These are phyloP conservation scores for Haplosporangium gracile DNA, from an alignment of 192 early-diverging fungal genomes.

Conservation along the genomic window DNA sequence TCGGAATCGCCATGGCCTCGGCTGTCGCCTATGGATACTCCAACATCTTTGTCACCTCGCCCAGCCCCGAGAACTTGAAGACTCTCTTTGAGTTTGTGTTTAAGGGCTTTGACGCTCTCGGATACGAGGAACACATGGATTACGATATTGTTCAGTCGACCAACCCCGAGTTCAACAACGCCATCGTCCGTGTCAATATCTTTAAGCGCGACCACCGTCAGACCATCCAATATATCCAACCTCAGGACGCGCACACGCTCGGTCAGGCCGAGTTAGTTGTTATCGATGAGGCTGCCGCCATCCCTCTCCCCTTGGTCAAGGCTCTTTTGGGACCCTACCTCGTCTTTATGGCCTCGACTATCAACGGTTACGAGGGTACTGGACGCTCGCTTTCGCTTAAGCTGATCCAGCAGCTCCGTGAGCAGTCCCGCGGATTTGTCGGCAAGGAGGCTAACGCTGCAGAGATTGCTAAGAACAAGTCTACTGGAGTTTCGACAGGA, in stretches of 20 bases:
- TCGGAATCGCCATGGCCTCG: slow-evolving; percentile 94
- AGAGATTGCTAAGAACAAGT: slow-evolving; percentile 57
- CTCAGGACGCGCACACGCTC: slow-evolving; percentile 91
- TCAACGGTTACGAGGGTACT: slow-evolving; percentile 99
- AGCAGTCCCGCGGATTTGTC: slow-evolving; percentile 86
- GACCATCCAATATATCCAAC: slow-evolving; percentile 99
- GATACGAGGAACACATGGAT: slow-evolving; percentile 99
- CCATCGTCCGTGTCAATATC: slow-evolving; percentile 96
- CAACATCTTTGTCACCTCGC: slow-evolving; percentile 99
- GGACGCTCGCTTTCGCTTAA: slow-evolving; percentile 97
- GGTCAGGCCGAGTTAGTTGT: slow-evolving; percentile 98
- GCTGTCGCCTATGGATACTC: slow-evolving; percentile 99
- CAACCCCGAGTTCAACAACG: slow-evolving; percentile 95
- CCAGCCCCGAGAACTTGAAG: slow-evolving; percentile 97
- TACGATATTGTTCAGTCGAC: slow-evolving; percentile 99
- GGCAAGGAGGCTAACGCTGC: slow-evolving; percentile 60
- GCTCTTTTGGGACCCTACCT: slow-evolving; percentile 94
- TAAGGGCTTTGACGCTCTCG: slow-evolving; percentile 97
- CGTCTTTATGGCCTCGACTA: slow-evolving; percentile 98
- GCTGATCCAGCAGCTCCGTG: slow-evolving; percentile 94
- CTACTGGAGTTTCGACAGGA: slow-evolving; percentile 55
- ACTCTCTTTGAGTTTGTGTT: slow-evolving; percentile 99
- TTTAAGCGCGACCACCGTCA: slow-evolving; percentile 94
- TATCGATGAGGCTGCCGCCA: slow-evolving; percentile 99
- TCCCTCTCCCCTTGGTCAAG: slow-evolving; percentile 94